A percentile compares a stretch with the other conserved stretches of the same genome.
These are phyloP conservation scores for Pulveroboletus sp. DNA, from an alignment of 1,284 basidiomycete species.

Conservation along the genomic window DNA sequence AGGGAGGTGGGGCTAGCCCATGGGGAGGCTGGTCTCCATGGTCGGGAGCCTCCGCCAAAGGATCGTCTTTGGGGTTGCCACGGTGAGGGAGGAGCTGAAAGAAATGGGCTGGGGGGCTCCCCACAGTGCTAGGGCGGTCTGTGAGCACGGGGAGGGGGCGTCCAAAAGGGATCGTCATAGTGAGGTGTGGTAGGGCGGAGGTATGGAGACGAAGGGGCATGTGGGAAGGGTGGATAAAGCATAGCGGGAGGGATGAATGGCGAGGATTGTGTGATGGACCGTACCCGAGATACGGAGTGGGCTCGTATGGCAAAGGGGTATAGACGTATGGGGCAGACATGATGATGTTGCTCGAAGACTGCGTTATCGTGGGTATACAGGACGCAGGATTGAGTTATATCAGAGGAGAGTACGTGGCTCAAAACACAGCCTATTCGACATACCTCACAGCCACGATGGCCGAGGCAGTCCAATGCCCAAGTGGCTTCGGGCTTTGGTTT, in stretches of 20 bases:
- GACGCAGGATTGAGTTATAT: conserved; percentile 14
- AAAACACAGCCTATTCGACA: conserved; percentile 23
- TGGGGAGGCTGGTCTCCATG: conserved; percentile 25
- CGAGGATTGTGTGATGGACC: conserved; percentile 31
- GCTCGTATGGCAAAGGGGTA: conserved; percentile 30
- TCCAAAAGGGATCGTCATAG: conserved; percentile 20
- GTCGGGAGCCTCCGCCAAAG: conserved; percentile 31
- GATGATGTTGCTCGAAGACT: not conserved
- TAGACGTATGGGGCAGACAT: conserved; percentile 43
- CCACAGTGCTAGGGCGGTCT: conserved; percentile 40
- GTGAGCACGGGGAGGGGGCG: conserved; percentile 29
- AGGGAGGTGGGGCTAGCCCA: conserved; percentile 28
- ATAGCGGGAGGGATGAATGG: conserved; percentile 41
- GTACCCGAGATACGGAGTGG: conserved; percentile 30
- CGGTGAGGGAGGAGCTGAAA: conserved; percentile 15
- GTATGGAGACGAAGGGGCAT: conserved; percentile 24
- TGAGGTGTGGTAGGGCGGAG: conserved; percentile 23
- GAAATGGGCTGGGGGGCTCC: conserved; percentile 23
- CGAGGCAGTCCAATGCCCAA: conserved; percentile 4
- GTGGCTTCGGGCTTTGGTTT: not conserved
- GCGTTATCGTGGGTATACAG: not conserved
- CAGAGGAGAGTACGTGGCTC: too few species aligned
- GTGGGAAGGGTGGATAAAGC: conserved; percentile 33
- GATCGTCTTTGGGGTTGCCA: conserved; percentile 38
- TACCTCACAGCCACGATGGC: conserved; percentile 20